These are phyloP conservation scores for Termitomyces sp. DNA, from an alignment of 768 basidiomycete species.

Conservation along the genomic window DNA sequence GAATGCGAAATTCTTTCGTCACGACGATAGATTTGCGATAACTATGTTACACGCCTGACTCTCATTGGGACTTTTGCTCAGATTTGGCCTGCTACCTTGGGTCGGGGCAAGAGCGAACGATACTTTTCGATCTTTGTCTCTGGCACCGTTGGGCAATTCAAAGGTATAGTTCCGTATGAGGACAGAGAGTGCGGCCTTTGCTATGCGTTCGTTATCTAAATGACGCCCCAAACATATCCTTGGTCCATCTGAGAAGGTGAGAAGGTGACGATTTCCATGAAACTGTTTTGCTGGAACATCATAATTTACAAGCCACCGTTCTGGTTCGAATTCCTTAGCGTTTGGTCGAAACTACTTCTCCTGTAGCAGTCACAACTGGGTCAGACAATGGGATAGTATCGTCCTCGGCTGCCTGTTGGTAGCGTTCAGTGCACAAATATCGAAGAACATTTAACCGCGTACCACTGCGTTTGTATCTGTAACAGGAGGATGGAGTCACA, in stretches of 20 bases:
- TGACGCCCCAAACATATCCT: constrained; percentile 43
- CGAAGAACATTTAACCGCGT: constrained; percentile 10
- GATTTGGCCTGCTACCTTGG: constrained; percentile 29
- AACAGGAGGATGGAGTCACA: too few species aligned
- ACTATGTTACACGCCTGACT: constrained; percentile 23
- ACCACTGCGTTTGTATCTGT: constrained; percentile 27
- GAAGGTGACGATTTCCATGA: constrained; percentile 44
- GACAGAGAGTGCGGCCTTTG: constrained; percentile 37
- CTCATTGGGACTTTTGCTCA: constrained; percentile 30
- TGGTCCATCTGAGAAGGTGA: constrained; percentile 50
- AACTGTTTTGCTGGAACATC: constrained; percentile 31
- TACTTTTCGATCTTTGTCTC: constrained; percentile 32
- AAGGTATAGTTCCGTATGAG: constrained; percentile 39
- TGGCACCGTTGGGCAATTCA: constrained; percentile 35
- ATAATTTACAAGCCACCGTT: constrained; percentile 50
- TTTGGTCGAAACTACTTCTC: constrained; percentile 39
- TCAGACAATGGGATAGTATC: constrained; percentile 53
- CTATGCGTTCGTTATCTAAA: constrained; percentile 19
- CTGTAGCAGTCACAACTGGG: constrained; percentile 40
- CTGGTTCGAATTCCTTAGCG: constrained; percentile 54
- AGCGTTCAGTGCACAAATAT: not conserved
- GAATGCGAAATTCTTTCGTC: too few species aligned
- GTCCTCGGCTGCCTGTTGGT: constrained; percentile 39
- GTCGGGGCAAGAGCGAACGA: constrained; percentile 30
- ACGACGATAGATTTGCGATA: not conserved